These are phyloP conservation scores for Chytriomyces sp. DNA, from an alignment of 192 early-diverging fungal genomes.

Conservation along the genomic window DNA sequence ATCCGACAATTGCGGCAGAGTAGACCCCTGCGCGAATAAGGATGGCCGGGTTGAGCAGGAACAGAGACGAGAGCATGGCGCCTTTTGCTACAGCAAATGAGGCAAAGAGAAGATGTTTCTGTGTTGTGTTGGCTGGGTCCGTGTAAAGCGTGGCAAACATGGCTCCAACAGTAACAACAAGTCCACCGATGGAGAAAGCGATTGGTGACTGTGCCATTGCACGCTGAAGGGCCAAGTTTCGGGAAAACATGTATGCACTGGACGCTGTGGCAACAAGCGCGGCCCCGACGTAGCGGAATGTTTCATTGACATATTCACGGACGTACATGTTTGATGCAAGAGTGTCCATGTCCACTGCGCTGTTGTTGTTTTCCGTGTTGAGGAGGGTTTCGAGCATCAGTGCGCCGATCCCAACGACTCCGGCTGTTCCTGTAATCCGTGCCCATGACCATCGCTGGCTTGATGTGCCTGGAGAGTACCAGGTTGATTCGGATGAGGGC, in stretches of 20 bases:
- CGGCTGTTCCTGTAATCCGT: background rate
- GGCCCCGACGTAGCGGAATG: constrained; percentile 27
- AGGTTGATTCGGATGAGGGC: no score
- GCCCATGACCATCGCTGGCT: background rate
- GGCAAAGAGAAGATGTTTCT: constrained; percentile 31
- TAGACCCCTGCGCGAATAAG: constrained; percentile 17
- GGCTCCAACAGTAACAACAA: constrained; percentile 7
- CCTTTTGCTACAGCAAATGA: constrained; percentile 20
- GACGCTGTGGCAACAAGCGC: constrained; percentile 17
- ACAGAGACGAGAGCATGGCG: constrained; percentile 22
- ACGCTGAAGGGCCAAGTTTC: background rate
- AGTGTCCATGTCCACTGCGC: constrained; percentile 1
- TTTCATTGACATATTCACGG: constrained; percentile 23
- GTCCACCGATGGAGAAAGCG: constrained; percentile 8
- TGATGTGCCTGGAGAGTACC: no score
- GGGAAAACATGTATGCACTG: constrained; percentile 6
- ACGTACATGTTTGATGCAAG: constrained; percentile 23
- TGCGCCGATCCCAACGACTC: constrained; percentile 16
- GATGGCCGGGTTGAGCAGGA: constrained; percentile 27
- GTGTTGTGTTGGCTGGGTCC: constrained; percentile 9
- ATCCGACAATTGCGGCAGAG: constrained; percentile 31
- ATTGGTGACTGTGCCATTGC: constrained; percentile 1
- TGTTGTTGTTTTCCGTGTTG: constrained; percentile 1
- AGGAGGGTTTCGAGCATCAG: constrained; percentile 5
- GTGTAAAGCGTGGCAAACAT: constrained; percentile 24